Base-by-base conservation (phyloP, 2,329 filamentous ascomycete species). In the Biscogniauxia marginata region DNA sequence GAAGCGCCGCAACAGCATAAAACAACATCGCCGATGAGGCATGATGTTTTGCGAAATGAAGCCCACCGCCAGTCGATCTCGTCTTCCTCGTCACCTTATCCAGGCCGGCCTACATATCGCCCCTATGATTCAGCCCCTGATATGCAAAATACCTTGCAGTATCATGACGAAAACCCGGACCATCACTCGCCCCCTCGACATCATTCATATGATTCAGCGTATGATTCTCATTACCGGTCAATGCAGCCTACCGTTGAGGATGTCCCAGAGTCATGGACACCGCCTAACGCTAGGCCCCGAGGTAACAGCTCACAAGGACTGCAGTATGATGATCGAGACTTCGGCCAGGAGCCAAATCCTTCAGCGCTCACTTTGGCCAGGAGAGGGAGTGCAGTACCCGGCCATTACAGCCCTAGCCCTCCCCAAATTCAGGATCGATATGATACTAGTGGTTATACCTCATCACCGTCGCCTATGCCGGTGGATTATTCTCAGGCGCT, bases 231-330 rank as follows among this genome's bases (percentile, higher is more conserved):
- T 44, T 73, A 75, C 64, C 76, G 77, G 56, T 78, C 79, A 0
- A 80, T 84, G 81, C 84, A 86, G 63, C 83, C 81, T 2, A 86
- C 81, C 6, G 84, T 85, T 5, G 86, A 88, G 66, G 85, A 88
- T 60, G 83, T 80, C 5, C 84, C 85, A 3, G 84, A 86, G 49
- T 80, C 81, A 1, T 72, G 70, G 70, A 71, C 68, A 9, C 70
- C 70, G 7, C 70, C 70, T 9, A 67, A 60, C 46, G 52, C 59
- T 3, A 64, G 67, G 54, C 46, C 62, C 18, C 63, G 65, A 34
- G 58, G 55, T 24, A 65, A 65, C n/a, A 65, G 62, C 5, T 63
- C 67, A 1, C 66, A 7, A 23, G 52, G 64, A 45, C 54, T 63
- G 5, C 68, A 69, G 51, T 70, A 70, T n/a, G 74, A 77, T 21